Evolutionary conservation across 2,329 filamentous ascomycete species (phyloP).

Genomic region (Penicillium crustosum): DNA sequence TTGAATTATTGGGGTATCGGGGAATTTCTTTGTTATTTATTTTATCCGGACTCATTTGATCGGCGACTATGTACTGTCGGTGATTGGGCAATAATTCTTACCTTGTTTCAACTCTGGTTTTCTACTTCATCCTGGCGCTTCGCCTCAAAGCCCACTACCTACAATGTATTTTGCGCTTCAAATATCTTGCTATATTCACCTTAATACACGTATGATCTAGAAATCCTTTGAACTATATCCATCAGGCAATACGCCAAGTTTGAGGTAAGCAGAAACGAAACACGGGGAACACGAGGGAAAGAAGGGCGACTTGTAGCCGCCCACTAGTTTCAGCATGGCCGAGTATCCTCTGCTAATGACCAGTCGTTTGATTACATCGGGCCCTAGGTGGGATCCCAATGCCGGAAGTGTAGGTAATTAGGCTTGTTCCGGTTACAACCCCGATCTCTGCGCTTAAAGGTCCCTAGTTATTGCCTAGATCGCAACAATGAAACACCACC

Average conservation of each 20-base stretch:
- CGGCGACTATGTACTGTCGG: not conserved
- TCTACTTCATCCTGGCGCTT: not conserved
- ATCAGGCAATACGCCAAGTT: not conserved
- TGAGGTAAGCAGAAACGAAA: not conserved
- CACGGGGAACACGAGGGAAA: not conserved
- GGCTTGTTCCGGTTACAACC: constrained; percentile 7
- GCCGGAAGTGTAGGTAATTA: not conserved
- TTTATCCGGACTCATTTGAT: not conserved
- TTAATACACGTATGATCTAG: not conserved
- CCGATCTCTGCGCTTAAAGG: constrained; percentile 15
- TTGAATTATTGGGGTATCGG: not conserved
- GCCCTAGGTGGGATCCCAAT: constrained; percentile 8
- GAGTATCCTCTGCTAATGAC: constrained; percentile 3
- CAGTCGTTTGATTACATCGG: constrained; percentile 13
- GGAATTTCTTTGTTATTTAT: not conserved
- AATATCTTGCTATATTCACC: not conserved
- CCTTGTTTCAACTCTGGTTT: not conserved
- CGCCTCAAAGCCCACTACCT: not conserved
- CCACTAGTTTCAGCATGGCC: constrained; percentile 17
- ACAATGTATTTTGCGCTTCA: not conserved
- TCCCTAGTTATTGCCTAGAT: not conserved
- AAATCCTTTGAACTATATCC: not conserved
- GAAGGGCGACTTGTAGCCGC: constrained; percentile 5
- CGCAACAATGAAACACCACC: constrained; percentile 15
- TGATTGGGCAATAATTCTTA: not conserved